Conservation (phyloP, 2,329 filamentous ascomycete genomes). For the Harringtonia lauricola region DNA sequence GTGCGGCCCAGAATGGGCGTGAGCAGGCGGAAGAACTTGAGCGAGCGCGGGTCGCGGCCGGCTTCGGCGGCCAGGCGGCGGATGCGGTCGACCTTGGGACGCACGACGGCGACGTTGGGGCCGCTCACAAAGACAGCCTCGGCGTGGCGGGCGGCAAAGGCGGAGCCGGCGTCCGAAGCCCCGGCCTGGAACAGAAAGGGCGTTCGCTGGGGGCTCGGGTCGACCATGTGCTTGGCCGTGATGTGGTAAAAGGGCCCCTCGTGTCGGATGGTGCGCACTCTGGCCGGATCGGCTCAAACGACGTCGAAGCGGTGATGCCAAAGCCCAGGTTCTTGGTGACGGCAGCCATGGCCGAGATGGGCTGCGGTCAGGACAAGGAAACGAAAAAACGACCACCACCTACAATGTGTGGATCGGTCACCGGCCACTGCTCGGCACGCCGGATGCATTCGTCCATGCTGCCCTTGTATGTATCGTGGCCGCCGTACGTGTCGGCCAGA, state of each 20-base stretch:
- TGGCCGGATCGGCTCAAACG: conserved; percentile 8
- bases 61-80: conserved; percentile 6
- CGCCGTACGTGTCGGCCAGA: conserved; percentile 53
- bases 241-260: conserved; percentile 2
- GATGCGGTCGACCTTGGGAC: conserved; percentile 6
- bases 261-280: conserved; percentile 9
- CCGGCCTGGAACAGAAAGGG: conserved; percentile 15
- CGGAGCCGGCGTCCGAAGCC: conserved; percentile 12
- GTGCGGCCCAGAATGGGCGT: conserved; percentile 12
- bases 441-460: conserved; percentile 50
- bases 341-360: conserved; percentile 11
- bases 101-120: conserved; percentile 6
- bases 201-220: conserved; percentile 10
- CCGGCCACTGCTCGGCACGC: conserved; percentile 51
- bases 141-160: conserved; percentile 14
- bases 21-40: conserved; percentile 12
- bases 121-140: conserved; percentile 13
- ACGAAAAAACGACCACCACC: neutral
- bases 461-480: conserved; percentile 50
- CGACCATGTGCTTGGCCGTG: conserved; percentile 5
- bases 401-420: conserved; percentile 51
- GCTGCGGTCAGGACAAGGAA: neutral
- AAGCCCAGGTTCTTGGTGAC: conserved; percentile 11
- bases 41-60: conserved; percentile 9
- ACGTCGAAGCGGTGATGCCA: conserved; percentile 9